Evolutionary conservation across 345 rosid genomes (phyloP), one percentile per base, ranked within the genome.

Genomic region (Brassica cretica): DNA sequence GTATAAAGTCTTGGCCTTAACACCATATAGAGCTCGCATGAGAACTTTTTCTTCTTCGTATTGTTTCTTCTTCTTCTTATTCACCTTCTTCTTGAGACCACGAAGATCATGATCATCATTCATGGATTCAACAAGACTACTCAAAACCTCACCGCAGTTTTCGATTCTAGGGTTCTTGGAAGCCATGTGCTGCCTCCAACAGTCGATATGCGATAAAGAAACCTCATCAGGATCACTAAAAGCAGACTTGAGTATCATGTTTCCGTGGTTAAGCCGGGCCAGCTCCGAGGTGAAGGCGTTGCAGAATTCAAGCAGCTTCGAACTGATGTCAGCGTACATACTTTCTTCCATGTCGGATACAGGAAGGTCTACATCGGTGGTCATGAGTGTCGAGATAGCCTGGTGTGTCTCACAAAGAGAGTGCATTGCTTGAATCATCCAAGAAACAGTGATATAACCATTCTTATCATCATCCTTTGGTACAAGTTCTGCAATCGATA

Each of bases 361-460:
- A 53, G 89, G 87, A 46, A 90, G 88, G 78, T 90, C 93, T 11
- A 90, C 89, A 55, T 80, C 85, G 1, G 85, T 80, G 2, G 85
- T 80, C 73, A 87, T 82, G 25, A 94, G 84, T 6, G 66, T 72
- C 64, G 81, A 83, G 63, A 90, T 68, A 84, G 74, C 86, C 66
- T 73, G 70, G 39, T 94, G 98, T 27, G 89, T 88, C 81, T 84
- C 91, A 14, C 88, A 84, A 64, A 94, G 91, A 24, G 92, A 83
- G 51, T 82, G 84, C 92, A 87, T 85, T 3, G 97, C 96, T 68
- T 81, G 75, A 49, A 60, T 87, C 96, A 92, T 88, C 99, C 99
- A 95, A 32, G 90, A 66, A 62, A 91, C 81, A 80, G 81, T 86
- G 65, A 91, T 75, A 46, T 87, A 83, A 67, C 87, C 88, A 27